Conservation (phyloP, 208 protist species). For the Crithidia fasciculata region DNA sequence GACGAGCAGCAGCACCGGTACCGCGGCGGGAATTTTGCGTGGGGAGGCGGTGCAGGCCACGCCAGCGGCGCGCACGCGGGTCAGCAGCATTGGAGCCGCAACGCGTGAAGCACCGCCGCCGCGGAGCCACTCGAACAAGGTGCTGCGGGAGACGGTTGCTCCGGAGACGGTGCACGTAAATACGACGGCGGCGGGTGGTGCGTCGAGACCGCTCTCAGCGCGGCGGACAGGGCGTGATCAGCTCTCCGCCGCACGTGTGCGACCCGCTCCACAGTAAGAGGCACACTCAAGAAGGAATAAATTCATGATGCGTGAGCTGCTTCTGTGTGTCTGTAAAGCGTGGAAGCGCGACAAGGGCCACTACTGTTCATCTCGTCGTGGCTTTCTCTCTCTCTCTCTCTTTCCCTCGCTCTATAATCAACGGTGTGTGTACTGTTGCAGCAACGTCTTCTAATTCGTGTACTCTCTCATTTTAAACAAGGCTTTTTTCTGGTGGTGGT, state of each 20-base stretch:
- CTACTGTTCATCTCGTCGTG: too few relatives aligned
- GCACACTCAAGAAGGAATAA: too few relatives aligned
- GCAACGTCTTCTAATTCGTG: too few relatives aligned
- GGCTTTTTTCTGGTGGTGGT: too few relatives aligned
- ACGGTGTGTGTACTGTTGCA: too few relatives aligned
- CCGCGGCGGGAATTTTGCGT: not conserved
- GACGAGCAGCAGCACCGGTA: not conserved
- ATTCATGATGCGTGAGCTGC: too few relatives aligned
- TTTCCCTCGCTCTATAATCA: too few relatives aligned
- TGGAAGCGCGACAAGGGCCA: too few relatives aligned
- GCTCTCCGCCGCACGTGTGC: not conserved
- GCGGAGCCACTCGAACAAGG: slow-evolving; percentile 6
- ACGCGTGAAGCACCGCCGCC: not conserved
- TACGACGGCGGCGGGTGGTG: not conserved
- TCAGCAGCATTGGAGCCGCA: slow-evolving; percentile 15
- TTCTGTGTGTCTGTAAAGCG: too few relatives aligned
- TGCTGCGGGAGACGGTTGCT: slow-evolving; percentile 9
- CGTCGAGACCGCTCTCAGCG: not conserved
- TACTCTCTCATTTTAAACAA: not conserved
- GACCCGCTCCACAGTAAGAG: not conserved
- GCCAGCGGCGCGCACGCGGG: slow-evolving; percentile 13
- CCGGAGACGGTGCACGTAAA: slow-evolving; percentile 4
- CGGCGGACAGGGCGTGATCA: not conserved
- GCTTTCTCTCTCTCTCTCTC: too few relatives aligned
- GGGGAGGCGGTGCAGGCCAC: not conserved